A percentile compares a stretch with the other conserved stretches of the same genome.
These are phyloP conservation scores for Daldinia caldariorum DNA, from an alignment of 495 filamentous ascomycete genomes.

Conservation along the genomic window DNA sequence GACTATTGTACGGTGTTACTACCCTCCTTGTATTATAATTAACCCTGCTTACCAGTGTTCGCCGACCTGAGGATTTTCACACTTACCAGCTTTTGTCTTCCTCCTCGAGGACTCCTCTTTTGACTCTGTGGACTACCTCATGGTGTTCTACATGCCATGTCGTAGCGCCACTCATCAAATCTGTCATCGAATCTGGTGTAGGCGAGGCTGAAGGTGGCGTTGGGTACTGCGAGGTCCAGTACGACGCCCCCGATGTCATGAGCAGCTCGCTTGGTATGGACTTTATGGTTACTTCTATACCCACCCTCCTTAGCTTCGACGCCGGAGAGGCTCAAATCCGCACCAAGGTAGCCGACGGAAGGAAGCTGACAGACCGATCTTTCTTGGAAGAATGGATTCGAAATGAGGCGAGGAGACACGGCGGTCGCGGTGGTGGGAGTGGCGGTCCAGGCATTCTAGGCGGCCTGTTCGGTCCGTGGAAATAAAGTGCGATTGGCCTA, in stretches of 20 bases:
- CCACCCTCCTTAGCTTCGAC: constrained; percentile 74
- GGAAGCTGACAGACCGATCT: constrained; percentile 61
- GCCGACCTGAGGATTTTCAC: constrained; percentile 67
- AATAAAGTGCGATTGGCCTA: constrained; percentile 9
- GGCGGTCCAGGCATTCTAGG: constrained; percentile 49
- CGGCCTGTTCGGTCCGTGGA: constrained; percentile 57
- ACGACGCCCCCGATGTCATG: constrained; percentile 68
- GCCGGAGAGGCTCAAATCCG: constrained; percentile 65
- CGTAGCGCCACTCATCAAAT: constrained; percentile 63
- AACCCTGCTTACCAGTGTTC: constrained; percentile 55
- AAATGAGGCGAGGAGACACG: constrained; percentile 62
- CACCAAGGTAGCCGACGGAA: constrained; percentile 64
- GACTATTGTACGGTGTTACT: not conserved
- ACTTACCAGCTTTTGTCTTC: constrained; percentile 68
- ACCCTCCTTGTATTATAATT: not conserved
- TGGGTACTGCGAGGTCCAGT: constrained; percentile 68
- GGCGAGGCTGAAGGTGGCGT: constrained; percentile 71
- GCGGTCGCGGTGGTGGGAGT: constrained; percentile 51
- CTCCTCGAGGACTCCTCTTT: constrained; percentile 64
- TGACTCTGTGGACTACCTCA: constrained; percentile 76
- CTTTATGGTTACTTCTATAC: constrained; percentile 71
- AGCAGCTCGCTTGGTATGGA: constrained; percentile 61
- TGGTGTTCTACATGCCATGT: constrained; percentile 69
- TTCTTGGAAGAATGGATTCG: constrained; percentile 71
- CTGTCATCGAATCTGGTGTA: constrained; percentile 63